Conservation (phyloP, 192 early-diverging fungal species). For the Thoreauomyces humboldtii region DNA sequence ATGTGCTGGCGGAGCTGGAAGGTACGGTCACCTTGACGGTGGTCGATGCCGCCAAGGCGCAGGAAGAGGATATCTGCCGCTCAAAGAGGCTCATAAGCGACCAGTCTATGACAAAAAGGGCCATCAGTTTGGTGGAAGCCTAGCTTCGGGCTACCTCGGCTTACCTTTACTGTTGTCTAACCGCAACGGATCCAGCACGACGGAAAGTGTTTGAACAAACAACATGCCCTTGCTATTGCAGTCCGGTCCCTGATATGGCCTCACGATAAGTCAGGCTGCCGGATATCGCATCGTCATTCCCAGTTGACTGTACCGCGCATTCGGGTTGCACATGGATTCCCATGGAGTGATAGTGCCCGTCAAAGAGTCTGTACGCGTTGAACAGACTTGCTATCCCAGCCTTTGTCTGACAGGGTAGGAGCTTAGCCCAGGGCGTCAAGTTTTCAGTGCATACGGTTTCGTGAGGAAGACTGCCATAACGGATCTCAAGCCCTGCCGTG, state of each 20-base stretch:
- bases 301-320: too few species aligned
- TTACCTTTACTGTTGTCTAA: slow-evolving; percentile 21
- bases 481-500: slow-evolving; percentile 41
- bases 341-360: slow-evolving; percentile 90
- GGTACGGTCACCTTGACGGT: slow-evolving; percentile 34
- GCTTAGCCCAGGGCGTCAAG: slow-evolving; percentile 94
- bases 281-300: too few species aligned
- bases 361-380: slow-evolving; percentile 89
- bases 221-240: slow-evolving; percentile 44
- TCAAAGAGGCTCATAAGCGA: slow-evolving; percentile 51
- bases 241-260: too few species aligned
- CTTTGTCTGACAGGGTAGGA: slow-evolving; percentile 90
- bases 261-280: too few species aligned
- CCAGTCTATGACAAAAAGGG: too few species aligned
- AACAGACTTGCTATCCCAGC: slow-evolving; percentile 84
- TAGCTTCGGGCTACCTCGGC: too few species aligned
- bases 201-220: slow-evolving; percentile 72
- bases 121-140: too few species aligned
- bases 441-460: slow-evolving; percentile 98
- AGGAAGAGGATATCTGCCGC: slow-evolving; percentile 38
- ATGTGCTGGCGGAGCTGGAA: background rate
- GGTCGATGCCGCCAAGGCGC: slow-evolving; percentile 48
- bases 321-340: slow-evolving; percentile 63
- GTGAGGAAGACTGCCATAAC: slow-evolving; percentile 80
- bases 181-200: slow-evolving; percentile 76